These are phyloP conservation scores for Alternaria solani DNA, from an alignment of 2,329 filamentous ascomycete genomes.

Conservation along the genomic window DNA sequence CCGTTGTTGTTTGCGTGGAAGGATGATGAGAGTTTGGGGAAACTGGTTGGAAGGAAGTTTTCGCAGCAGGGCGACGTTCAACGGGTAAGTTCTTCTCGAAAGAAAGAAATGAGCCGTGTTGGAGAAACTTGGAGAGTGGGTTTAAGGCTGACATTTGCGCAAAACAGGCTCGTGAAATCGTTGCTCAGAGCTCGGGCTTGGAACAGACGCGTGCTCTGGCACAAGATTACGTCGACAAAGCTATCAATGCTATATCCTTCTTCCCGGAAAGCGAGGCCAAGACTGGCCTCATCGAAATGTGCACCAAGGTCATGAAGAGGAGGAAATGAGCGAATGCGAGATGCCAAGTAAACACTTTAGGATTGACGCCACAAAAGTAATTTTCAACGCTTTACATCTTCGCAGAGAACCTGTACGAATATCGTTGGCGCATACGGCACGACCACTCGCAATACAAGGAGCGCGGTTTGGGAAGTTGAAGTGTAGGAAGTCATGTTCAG, in stretches of 20 bases:
- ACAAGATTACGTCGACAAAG: slow-evolving; percentile 88
- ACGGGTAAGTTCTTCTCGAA: slow-evolving; percentile 65
- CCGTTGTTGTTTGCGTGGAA: slow-evolving; percentile 97
- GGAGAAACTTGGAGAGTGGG: neutral
- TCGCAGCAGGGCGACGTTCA: slow-evolving; percentile 81
- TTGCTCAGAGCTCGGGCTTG: slow-evolving; percentile 83
- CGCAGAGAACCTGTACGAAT: neutral
- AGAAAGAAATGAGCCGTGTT: neutral
- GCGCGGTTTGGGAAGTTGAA: neutral
- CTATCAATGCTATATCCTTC: slow-evolving; percentile 79
- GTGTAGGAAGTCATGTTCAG: neutral
- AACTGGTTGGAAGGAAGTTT: slow-evolving; percentile 92
- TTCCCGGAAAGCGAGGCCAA: slow-evolving; percentile 98
- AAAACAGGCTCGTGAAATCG: slow-evolving; percentile 81
- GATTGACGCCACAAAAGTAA: neutral
- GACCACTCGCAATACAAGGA: no score
- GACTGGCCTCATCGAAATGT: slow-evolving; percentile 90
- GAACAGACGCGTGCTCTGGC: slow-evolving; percentile 91
- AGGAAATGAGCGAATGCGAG: slow-evolving; percentile 69
- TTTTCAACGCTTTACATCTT: neutral
- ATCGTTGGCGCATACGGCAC: neutral
- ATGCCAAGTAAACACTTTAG: neutral
- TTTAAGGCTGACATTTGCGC: slow-evolving; percentile 19
- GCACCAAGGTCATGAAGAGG: slow-evolving; percentile 86
- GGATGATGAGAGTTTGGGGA: slow-evolving; percentile 81